Conservation (phyloP, 345 rosid genomes). For the Linum usitatissimum region DNA sequence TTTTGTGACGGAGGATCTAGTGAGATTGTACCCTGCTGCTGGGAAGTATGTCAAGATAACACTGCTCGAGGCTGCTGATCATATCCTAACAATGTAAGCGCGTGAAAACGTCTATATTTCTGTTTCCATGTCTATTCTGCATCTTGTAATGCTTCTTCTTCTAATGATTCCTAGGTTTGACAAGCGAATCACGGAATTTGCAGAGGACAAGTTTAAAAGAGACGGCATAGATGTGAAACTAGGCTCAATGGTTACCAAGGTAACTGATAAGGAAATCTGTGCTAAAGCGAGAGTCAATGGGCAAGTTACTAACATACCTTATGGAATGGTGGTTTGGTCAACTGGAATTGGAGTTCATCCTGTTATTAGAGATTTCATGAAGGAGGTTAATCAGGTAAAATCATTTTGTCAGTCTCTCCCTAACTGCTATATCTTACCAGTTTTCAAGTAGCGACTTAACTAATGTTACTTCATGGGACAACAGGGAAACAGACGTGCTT, state of each 20-base stretch:
- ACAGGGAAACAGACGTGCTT: slow-evolving; percentile 76
- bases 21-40: slow-evolving; percentile 65
- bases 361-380: slow-evolving; percentile 78
- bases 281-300: slow-evolving; percentile 63
- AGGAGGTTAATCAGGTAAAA: slow-evolving; percentile 75
- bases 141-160: neutral
- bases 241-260: slow-evolving; percentile 87
- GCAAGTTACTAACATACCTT: slow-evolving; percentile 48
- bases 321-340: slow-evolving; percentile 98
- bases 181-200: slow-evolving; percentile 93
- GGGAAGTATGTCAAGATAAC: slow-evolving; percentile 58
- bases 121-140: neutral
- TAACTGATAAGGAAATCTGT: slow-evolving; percentile 66
- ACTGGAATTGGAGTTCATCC: slow-evolving; percentile 92
- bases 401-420: neutral
- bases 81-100: slow-evolving; percentile 75
- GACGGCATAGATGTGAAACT: slow-evolving; percentile 83
- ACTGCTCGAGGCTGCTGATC: slow-evolving; percentile 94
- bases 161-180: slow-evolving; percentile 66
- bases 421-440: neutral
- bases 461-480: neutral
- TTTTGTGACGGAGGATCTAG: slow-evolving; percentile 74
- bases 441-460: neutral
- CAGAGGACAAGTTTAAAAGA: slow-evolving; percentile 80
- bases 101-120: neutral